Evolutionary conservation across 2,329 filamentous ascomycete species (phyloP).

Genomic region (Pyrenochaeta sp.): DNA sequence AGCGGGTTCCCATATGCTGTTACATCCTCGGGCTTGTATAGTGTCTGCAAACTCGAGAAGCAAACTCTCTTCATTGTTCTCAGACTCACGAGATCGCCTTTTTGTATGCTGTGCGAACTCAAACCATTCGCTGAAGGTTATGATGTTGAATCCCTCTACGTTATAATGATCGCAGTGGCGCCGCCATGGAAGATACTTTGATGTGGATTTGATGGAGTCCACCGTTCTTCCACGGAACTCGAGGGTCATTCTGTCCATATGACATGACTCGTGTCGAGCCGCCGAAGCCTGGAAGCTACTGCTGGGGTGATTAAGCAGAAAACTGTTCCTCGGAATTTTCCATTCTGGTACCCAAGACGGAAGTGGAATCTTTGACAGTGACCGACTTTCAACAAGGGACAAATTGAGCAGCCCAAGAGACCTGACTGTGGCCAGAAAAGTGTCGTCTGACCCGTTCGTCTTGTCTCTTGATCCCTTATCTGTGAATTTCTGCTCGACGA

Average conservation of each 20-base stretch:
- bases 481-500: no score
- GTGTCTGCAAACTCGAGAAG: conserved; percentile 1
- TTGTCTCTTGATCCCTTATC: no score
- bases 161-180: conserved; percentile 3
- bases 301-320: no score
- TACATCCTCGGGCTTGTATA: conserved; percentile 2
- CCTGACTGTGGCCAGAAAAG: no score
- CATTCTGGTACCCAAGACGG: no score
- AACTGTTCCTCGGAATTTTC: no score
- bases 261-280: background rate
- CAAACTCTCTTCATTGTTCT: background rate
- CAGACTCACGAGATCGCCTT: background rate
- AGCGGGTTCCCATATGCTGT: background rate
- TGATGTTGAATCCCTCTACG: background rate
- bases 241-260: no score
- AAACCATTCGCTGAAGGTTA: background rate
- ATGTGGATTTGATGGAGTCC: background rate
- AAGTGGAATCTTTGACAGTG: no score
- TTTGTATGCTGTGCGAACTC: background rate
- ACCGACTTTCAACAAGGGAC: no score
- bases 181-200: background rate
- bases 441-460: no score
- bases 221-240: no score
- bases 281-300: background rate
- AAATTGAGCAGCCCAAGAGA: no score